These are phyloP conservation scores for Fusarium nurragi DNA, from an alignment of 2,329 filamentous ascomycete genomes.

Conservation along the genomic window DNA sequence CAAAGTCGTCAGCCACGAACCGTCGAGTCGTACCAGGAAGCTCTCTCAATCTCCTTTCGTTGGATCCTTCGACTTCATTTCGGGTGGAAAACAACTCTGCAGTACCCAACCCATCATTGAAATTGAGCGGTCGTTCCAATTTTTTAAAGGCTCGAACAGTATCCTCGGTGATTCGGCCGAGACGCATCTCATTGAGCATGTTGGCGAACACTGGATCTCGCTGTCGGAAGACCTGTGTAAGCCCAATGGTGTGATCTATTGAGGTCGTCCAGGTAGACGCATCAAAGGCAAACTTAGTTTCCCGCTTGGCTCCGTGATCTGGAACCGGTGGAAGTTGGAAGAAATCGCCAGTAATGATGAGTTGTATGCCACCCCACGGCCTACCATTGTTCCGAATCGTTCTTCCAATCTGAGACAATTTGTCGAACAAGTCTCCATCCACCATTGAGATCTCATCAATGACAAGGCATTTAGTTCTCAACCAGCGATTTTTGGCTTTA, in stretches of 20 bases:
- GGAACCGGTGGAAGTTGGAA: slow-evolving; percentile 97
- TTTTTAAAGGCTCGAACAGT: slow-evolving; percentile 81
- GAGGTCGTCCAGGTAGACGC: slow-evolving; percentile 90
- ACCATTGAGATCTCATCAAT: slow-evolving; percentile 99
- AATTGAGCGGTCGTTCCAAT: slow-evolving; percentile 75
- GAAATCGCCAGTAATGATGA: slow-evolving; percentile 96
- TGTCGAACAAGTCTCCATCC: slow-evolving; percentile 95
- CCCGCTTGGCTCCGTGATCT: slow-evolving; percentile 70
- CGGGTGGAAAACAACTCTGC: slow-evolving; percentile 96
- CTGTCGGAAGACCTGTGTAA: slow-evolving; percentile 97
- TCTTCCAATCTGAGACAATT: slow-evolving; percentile 87
- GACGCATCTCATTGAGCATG: slow-evolving; percentile 98
- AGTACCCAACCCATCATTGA: slow-evolving; percentile 73
- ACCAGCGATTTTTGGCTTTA: slow-evolving; percentile 90
- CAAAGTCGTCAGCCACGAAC: slow-evolving; percentile 80
- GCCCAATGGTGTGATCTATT: slow-evolving; percentile 93
- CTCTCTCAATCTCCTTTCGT: slow-evolving; percentile 75
- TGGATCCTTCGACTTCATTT: slow-evolving; percentile 87
- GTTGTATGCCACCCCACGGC: slow-evolving; percentile 94
- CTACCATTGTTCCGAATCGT: slow-evolving; percentile 88
- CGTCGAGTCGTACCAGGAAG: slow-evolving; percentile 73
- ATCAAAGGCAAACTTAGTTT: slow-evolving; percentile 91
- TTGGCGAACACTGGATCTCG: slow-evolving; percentile 86
- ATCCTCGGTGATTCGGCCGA: slow-evolving; percentile 80
- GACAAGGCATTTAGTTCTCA: slow-evolving; percentile 85